A percentile compares a stretch with the other conserved stretches of the same genome.
phyloP scores from a whole-genome alignment of 805 yeast species.

The Lipomyces sp. region DNA sequence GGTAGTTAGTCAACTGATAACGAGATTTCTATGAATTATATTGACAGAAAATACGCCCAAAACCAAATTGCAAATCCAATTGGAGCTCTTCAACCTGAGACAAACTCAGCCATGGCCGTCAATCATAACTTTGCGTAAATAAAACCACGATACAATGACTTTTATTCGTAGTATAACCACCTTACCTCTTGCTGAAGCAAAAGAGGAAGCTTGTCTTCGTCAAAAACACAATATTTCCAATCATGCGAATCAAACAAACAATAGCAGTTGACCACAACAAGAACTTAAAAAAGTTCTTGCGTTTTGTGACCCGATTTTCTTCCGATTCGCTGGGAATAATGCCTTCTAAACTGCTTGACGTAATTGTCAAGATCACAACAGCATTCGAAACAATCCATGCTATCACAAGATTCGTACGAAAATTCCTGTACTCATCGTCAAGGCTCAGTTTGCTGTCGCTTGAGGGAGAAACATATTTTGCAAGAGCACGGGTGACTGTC shows the following conservation, averaged over 20 bases:
- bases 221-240: slow-evolving; percentile 54
- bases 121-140: too few species aligned
- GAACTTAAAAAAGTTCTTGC: slow-evolving; percentile 45
- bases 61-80: too few species aligned
- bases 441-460: slow-evolving; percentile 26
- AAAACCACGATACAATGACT: too few species aligned
- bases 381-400: slow-evolving; percentile 43
- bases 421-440: slow-evolving; percentile 42
- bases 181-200: slow-evolving; percentile 16
- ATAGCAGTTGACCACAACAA: slow-evolving; percentile 62
- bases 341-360: slow-evolving; percentile 37
- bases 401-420: slow-evolving; percentile 42
- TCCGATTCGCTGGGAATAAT: slow-evolving; percentile 28
- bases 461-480: slow-evolving; percentile 46
- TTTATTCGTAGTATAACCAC: too few species aligned
- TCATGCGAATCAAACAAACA: slow-evolving; percentile 54
- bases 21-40: too few species aligned
- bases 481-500: slow-evolving; percentile 51
- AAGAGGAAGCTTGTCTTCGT: slow-evolving; percentile 29
- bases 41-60: too few species aligned
- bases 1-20: too few species aligned
- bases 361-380: slow-evolving; percentile 40
- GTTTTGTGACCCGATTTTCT: slow-evolving; percentile 16
- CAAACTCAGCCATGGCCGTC: too few species aligned
- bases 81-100: too few species aligned